phyloP scores from a whole-genome alignment of 208 protist genomes.

The Wallacemonas collosoma region DNA sequence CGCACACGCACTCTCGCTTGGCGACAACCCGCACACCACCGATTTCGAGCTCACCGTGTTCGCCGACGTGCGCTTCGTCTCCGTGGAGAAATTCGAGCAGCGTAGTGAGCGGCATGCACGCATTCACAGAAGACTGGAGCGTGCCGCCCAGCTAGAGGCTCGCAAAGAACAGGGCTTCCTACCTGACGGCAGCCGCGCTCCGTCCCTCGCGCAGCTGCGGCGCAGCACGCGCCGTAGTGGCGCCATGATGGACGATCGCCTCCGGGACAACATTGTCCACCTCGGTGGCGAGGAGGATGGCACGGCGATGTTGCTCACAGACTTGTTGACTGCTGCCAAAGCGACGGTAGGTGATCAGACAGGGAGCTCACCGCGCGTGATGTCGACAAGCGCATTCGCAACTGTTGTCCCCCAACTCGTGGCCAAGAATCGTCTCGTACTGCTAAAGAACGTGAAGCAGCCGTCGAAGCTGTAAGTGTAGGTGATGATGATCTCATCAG shows the following conservation, averaged over 20 bases:
- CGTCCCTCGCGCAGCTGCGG: constrained; percentile 38
- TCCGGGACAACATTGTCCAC: constrained; percentile 63
- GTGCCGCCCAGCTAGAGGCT: constrained; percentile 26
- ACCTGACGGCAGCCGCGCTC: constrained; percentile 49
- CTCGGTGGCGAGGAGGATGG: constrained; percentile 81
- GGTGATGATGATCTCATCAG: no score
- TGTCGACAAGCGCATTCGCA: background rate
- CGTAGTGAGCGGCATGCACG: constrained; percentile 60
- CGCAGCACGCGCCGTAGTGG: constrained; percentile 42
- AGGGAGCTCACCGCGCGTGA: background rate
- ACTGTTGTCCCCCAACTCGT: background rate
- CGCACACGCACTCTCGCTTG: constrained; percentile 55
- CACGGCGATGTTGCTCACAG: constrained; percentile 51
- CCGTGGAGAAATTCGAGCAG: constrained; percentile 67
- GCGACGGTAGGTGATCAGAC: background rate
- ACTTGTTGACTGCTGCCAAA: constrained; percentile 43
- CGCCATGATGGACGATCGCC: constrained; percentile 80
- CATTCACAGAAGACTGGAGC: constrained; percentile 52
- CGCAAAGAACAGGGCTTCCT: constrained; percentile 25
- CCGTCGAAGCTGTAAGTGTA: constrained; percentile 22
- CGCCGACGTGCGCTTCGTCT: constrained; percentile 68
- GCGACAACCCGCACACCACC: constrained; percentile 84
- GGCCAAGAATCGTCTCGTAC: constrained; percentile 28
- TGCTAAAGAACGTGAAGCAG: constrained; percentile 15
- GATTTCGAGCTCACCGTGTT: constrained; percentile 88